Percentiles rank a stretch among this genome's conserved stretches.
These are phyloP conservation scores for Petunia secreta DNA, from an alignment of 257 asterid genomes.

Conservation along the genomic window DNA sequence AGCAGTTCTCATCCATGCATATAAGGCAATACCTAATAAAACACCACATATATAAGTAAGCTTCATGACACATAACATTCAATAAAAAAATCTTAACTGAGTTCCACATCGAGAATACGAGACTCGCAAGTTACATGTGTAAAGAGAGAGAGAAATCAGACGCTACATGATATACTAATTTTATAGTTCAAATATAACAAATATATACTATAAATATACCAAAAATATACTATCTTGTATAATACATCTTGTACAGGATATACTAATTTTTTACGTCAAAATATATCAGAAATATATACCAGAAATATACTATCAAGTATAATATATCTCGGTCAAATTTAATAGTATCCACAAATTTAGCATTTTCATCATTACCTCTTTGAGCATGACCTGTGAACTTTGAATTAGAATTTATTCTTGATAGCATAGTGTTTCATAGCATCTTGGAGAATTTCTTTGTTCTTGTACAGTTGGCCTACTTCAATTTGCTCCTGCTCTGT, in stretches of 20 bases:
- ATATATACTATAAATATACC: not conserved
- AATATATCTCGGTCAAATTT: no score
- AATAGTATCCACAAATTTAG: no score
- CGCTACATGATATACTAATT: not conserved
- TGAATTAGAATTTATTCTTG: not conserved
- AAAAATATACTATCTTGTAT: no score
- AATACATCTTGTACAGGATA: no score
- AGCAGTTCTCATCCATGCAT: constrained; percentile 23
- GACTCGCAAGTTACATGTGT: no score
- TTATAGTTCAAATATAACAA: not conserved
- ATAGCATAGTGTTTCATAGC: constrained; percentile 7
- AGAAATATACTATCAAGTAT: no score
- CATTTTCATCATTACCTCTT: not conserved
- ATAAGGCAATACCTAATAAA: constrained; percentile 15
- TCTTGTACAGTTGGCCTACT: constrained; percentile 8
- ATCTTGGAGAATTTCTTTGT: constrained; percentile 2
- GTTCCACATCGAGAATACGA: no score
- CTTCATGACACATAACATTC: not conserved
- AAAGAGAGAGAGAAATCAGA: no score
- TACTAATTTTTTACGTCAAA: no score
- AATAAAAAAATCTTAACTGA: no score
- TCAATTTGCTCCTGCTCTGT: not conserved
- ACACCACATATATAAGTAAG: not conserved
- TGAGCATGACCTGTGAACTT: not conserved
- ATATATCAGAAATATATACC: no score